Evolutionary conservation across 1,284 basidiomycete species (phyloP).

Genomic region (Trametes hirsuta): DNA sequence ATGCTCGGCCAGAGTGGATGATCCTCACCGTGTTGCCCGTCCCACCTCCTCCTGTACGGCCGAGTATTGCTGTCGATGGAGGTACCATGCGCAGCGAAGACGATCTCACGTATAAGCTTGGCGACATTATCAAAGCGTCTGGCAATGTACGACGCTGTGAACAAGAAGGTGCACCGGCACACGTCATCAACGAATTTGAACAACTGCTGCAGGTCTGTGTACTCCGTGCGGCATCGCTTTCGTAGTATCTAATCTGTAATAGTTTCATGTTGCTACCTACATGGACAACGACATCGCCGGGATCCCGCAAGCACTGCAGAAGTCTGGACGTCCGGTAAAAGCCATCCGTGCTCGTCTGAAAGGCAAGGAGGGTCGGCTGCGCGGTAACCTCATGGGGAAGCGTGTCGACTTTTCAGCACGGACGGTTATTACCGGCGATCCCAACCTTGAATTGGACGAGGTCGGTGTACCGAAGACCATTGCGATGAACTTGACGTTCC

Average conservation of each 20-base stretch:
- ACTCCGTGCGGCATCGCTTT: background rate
- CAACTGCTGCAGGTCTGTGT: conserved; percentile 83
- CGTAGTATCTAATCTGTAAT: background rate
- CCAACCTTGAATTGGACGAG: conserved; percentile 95
- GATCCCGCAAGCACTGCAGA: conserved; percentile 96
- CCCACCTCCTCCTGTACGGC: conserved; percentile 96
- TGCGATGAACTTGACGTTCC: conserved; percentile 97
- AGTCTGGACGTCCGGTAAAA: conserved; percentile 97
- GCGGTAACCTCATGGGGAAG: conserved; percentile 99
- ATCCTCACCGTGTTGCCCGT: conserved; percentile 97
- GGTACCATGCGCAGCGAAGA: conserved; percentile 97
- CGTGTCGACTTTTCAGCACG: conserved; percentile 99
- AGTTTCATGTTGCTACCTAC: conserved; percentile 99
- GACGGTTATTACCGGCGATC: conserved; percentile 99
- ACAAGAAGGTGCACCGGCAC: conserved; percentile 95
- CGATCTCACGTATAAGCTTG: conserved; percentile 98
- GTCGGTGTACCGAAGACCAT: conserved; percentile 98
- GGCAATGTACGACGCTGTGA: conserved; percentile 92
- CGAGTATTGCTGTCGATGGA: conserved; percentile 96
- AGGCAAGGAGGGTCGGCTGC: conserved; percentile 97
- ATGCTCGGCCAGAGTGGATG: conserved; percentile 99
- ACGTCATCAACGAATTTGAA: conserved; percentile 96
- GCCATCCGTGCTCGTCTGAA: conserved; percentile 98
- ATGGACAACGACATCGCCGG: conserved; percentile 99
- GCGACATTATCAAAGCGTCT: conserved; percentile 96